These are phyloP conservation scores for Globisporangium abappressorium DNA, from an alignment of 352 stramenopile genomes.

Conservation along the genomic window DNA sequence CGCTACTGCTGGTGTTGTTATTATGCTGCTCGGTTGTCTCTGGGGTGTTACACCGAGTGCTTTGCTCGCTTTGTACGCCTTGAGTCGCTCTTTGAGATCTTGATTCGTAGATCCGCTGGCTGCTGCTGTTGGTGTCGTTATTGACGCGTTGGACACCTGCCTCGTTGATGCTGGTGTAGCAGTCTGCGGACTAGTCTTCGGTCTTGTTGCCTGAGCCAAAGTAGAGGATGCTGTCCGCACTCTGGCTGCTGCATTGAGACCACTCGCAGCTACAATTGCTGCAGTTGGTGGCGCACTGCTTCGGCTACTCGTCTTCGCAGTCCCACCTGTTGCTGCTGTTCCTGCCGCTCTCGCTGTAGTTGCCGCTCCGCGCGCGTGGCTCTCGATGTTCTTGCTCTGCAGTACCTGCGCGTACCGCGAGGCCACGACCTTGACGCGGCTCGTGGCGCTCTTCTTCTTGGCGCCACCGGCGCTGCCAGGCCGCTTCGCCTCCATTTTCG, in stretches of 20 bases:
- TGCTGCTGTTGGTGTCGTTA: slow-evolving; percentile 9
- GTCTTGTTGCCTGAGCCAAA: background rate
- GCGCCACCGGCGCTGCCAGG: background rate
- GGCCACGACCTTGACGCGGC: slow-evolving; percentile 43
- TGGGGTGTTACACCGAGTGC: slow-evolving; percentile 9
- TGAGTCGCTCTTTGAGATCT: slow-evolving; percentile 41
- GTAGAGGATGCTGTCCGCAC: background rate
- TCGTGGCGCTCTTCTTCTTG: slow-evolving; percentile 18
- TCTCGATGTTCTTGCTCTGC: slow-evolving; percentile 36
- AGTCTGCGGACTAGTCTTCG: slow-evolving; percentile 6
- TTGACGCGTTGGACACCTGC: background rate
- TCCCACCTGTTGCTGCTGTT: slow-evolving; percentile 5
- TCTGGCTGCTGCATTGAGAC: background rate
- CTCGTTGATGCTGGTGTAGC: slow-evolving; percentile 5
- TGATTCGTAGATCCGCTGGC: background rate
- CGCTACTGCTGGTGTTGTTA: background rate
- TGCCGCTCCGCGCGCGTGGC: slow-evolving; percentile 9
- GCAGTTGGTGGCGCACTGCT: background rate
- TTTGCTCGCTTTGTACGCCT: slow-evolving; percentile 43
- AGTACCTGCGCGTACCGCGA: slow-evolving; percentile 59
- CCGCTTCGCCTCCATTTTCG: slow-evolving; percentile 10
- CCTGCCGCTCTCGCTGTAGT: background rate
- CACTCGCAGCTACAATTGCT: background rate
- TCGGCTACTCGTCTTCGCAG: background rate
- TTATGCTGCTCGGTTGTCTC: background rate